Evolutionary conservation across 2,329 filamentous ascomycete genomes (phyloP), one percentile per base, ranked within the genome.

Genomic region (Fusarium sp.): DNA sequence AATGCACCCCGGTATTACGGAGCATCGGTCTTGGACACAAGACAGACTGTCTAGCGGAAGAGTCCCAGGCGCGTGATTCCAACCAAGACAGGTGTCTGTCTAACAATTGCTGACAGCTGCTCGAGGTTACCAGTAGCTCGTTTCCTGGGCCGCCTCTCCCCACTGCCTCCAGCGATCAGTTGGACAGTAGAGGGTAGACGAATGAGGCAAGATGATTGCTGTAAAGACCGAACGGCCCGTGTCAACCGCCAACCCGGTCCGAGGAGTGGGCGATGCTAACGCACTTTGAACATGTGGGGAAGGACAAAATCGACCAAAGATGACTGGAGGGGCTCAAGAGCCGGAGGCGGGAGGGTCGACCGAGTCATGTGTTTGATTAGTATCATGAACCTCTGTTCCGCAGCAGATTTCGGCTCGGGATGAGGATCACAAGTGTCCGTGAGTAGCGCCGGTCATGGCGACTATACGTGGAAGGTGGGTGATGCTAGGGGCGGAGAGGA

Each of bases 321-420:
- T 41, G 52, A n/a, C 23, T 32, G 37, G 48, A 43, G 64, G 41
- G 43, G 20, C 27, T 57, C 39, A 54, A n/a, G 20, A 43, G 16
- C 20, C 34, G 54, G 32, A 65, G 52, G 58, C 43, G 35, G 48
- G 45, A 62, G 32, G 32, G 35, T 54, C 41, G 66, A 61, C 64
- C 67, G 68, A 67, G 64, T 70, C 65, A 61, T 76, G 76, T 72
- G 76, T 72, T 67, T 77, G 67, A 72, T 72, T 70, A 75, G 58
- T 60, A 61, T 20, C 16, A 35, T 37, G 37, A 41, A 37, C 54
- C 23, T 57, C 32, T 37, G 35, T 37, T 39, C 35, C 54, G 30
- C 23, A 56, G 45, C n/a, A 63, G 58, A 63, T 54, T 27, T 35
- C 52, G 63, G 41, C 52, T 66, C 52, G 43, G 64, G 56, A 60